Percentiles rank a stretch among this genome's conserved stretches.
Conservation (phyloP, 2,329 filamentous ascomycete species). For the Botryotinia convoluta region DNA sequence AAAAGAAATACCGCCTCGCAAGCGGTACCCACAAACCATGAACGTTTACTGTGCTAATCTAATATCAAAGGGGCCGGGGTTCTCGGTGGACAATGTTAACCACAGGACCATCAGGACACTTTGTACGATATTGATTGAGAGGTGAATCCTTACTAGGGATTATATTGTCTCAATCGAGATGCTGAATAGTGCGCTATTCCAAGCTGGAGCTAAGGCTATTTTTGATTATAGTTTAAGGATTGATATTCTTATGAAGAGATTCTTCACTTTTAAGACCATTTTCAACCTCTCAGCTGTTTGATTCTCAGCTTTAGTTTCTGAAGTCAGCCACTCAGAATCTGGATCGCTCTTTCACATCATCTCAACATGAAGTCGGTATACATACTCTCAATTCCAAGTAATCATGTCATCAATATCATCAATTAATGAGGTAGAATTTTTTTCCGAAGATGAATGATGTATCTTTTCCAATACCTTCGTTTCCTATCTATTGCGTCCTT, state of each 20-base stretch:
- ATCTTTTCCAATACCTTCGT: accelerated
- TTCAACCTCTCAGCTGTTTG: accelerated
- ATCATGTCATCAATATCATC: too few relatives aligned
- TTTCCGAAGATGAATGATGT: neutral
- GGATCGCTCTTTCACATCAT: neutral
- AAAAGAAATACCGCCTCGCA: too few relatives aligned
- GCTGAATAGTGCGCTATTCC: neutral
- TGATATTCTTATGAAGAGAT: neutral
- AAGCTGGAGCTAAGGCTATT: neutral
- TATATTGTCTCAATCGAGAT: neutral
- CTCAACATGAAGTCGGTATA: neutral
- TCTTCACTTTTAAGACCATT: neutral
- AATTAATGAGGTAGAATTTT: too few relatives aligned
- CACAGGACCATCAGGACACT: neutral
- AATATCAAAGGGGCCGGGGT: neutral
- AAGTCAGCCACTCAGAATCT: neutral
- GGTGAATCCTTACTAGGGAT: neutral
- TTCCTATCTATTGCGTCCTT: neutral
- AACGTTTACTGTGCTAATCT: neutral
- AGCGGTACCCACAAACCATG: neutral
- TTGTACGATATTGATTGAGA: neutral
- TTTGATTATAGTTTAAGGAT: neutral
- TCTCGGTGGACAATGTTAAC: neutral
- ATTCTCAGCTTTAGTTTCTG: neutral
- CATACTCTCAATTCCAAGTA: neutral